Evolutionary conservation across 768 basidiomycete genomes (phyloP).

Genomic region (Tricholoma sp.): DNA sequence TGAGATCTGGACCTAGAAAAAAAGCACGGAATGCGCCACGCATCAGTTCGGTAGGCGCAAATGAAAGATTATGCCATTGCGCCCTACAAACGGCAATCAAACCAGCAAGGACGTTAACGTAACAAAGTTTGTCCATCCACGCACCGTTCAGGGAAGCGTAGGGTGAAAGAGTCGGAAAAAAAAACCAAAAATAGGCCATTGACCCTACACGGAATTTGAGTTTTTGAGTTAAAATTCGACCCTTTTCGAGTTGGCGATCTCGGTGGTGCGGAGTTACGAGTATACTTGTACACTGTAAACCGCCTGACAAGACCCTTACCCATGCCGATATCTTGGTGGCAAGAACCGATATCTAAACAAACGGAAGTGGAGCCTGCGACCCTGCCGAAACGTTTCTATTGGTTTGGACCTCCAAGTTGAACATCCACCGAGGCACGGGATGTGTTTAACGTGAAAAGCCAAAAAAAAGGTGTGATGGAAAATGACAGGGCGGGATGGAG

Average conservation of each 20-base stretch:
- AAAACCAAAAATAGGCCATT: background rate
- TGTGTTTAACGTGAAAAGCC: background rate
- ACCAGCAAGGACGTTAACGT: background rate
- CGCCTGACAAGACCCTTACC: background rate
- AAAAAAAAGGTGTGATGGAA: background rate
- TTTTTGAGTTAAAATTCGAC: background rate
- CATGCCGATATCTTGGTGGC: background rate
- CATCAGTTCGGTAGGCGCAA: background rate
- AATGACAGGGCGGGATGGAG: background rate
- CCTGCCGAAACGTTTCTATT: background rate
- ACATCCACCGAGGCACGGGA: background rate
- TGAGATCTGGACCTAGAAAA: background rate
- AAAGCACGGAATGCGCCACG: background rate
- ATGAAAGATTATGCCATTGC: background rate
- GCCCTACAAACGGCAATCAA: background rate
- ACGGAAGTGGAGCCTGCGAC: background rate
- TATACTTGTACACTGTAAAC: too few relatives aligned
- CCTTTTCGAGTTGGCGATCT: background rate
- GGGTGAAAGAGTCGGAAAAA: background rate
- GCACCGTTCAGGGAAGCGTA: background rate
- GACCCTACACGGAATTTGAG: background rate
- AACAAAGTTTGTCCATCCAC: too few relatives aligned
- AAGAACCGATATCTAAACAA: background rate
- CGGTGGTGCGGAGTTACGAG: background rate
- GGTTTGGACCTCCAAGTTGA: background rate